Conservation (phyloP, 2,329 filamentous ascomycete species). For the Escovopsis weberi region DNA sequence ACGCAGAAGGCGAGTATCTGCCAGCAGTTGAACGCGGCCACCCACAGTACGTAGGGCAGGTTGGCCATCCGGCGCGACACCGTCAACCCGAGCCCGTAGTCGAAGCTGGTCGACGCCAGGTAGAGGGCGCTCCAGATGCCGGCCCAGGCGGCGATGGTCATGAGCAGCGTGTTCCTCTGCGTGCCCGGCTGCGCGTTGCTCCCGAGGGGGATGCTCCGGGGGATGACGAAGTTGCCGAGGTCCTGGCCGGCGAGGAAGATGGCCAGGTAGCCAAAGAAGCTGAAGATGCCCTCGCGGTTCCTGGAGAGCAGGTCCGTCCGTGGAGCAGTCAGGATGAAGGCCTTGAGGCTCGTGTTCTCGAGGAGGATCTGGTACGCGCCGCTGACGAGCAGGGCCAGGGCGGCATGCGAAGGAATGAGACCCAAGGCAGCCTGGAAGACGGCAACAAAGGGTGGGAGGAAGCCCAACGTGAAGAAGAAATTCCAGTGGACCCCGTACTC, state of each 20-base stretch:
- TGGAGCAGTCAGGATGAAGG: conserved; percentile 69
- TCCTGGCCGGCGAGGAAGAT: conserved; percentile 88
- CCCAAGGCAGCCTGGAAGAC: conserved; percentile 60
- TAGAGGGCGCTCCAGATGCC: conserved; percentile 58
- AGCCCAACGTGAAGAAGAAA: conserved; percentile 91
- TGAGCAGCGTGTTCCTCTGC: conserved; percentile 43
- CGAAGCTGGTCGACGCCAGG: conserved; percentile 50
- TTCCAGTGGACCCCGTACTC: conserved; percentile 99
- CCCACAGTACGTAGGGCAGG: conserved; percentile 85
- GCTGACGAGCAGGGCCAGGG: conserved; percentile 55
- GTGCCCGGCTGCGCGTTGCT: conserved; percentile 26
- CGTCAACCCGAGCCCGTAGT: conserved; percentile 54
- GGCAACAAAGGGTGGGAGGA: conserved; percentile 80
- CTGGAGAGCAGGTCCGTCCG: conserved; percentile 67
- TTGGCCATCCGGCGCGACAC: conserved; percentile 88
- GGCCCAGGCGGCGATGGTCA: conserved; percentile 50
- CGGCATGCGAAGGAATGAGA: conserved; percentile 61
- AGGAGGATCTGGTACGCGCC: conserved; percentile 61
- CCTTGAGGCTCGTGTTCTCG: conserved; percentile 63
- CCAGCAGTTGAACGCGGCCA: conserved; percentile 77
- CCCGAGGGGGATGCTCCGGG: conserved; percentile 34
- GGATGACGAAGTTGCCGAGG: conserved; percentile 65
- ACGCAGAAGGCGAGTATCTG: conserved; percentile 67
- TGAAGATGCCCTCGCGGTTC: conserved; percentile 93
- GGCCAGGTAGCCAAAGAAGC: conserved; percentile 82